These are phyloP conservation scores for Aureobasidium lini DNA, from an alignment of 2,329 filamentous ascomycete species.

Conservation along the genomic window DNA sequence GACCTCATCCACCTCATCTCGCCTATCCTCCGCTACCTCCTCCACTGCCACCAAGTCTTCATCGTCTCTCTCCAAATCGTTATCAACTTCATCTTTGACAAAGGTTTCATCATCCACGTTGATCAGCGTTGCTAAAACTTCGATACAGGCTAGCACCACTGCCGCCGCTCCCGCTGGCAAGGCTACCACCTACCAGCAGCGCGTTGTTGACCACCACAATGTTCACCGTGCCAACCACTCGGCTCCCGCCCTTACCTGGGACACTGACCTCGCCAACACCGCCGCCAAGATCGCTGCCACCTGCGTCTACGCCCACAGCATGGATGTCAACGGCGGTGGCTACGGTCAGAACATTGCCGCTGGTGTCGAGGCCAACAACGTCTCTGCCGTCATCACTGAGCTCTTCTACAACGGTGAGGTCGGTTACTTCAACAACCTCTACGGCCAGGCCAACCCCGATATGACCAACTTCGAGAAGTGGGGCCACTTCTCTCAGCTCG, in stretches of 20 bases:
- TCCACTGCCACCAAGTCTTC: background rate
- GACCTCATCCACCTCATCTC: background rate
- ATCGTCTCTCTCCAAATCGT: background rate
- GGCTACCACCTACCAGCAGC: constrained; percentile 26
- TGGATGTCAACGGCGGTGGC: constrained; percentile 52
- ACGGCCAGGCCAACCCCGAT: constrained; percentile 53
- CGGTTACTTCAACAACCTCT: constrained; percentile 46
- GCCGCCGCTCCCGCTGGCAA: constrained; percentile 9
- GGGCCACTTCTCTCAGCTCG: constrained; percentile 71
- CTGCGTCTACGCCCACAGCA: constrained; percentile 70
- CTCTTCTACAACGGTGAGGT: constrained; percentile 86
- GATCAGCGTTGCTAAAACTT: background rate
- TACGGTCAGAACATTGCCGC: constrained; percentile 94
- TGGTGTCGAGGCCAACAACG: constrained; percentile 47
- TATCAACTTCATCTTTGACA: background rate
- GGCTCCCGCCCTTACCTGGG: constrained; percentile 58
- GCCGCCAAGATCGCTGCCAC: constrained; percentile 56
- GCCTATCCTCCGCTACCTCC: background rate
- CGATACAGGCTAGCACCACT: background rate
- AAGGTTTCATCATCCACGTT: constrained; percentile 12
- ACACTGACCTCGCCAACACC: constrained; percentile 53
- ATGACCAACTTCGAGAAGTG: constrained; percentile 56
- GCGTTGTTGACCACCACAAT: constrained; percentile 70
- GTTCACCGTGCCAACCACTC: constrained; percentile 78
- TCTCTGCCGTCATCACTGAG: constrained; percentile 64